These are phyloP conservation scores for Apostasia shenzhenica DNA, from an alignment of 106 monocot species.

Conservation along the genomic window DNA sequence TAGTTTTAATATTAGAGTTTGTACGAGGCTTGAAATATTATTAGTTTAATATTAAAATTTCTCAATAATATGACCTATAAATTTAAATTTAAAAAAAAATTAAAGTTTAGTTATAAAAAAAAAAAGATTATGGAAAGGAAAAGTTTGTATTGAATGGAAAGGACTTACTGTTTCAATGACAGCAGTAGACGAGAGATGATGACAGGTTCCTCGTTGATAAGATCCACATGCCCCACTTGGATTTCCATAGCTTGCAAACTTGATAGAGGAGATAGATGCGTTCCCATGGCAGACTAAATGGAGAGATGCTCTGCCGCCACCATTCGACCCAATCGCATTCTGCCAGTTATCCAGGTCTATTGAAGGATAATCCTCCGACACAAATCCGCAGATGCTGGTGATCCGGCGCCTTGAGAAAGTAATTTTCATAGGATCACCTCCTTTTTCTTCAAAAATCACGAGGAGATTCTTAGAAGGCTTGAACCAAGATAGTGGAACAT, in stretches of 20 bases:
- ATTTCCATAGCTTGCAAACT: slow-evolving; percentile 87
- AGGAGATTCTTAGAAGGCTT: slow-evolving; percentile 60
- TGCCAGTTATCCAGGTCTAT: slow-evolving; percentile 38
- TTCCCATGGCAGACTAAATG: slow-evolving; percentile 49
- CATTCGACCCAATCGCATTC: slow-evolving; percentile 5
- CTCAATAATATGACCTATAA: background rate
- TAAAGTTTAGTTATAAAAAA: background rate
- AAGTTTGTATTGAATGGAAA: background rate
- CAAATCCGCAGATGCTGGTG: slow-evolving; percentile 41
- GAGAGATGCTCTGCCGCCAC: slow-evolving; percentile 20
- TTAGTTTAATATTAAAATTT: background rate
- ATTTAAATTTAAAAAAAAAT: background rate
- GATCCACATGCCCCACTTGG: slow-evolving; percentile 65
- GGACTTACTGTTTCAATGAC: slow-evolving; percentile 59
- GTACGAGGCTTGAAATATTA: too few species aligned
- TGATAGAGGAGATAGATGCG: slow-evolving; percentile 42
- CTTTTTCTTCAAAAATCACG: slow-evolving; percentile 89
- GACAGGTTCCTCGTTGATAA: slow-evolving; percentile 63
- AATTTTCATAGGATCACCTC: slow-evolving; percentile 91
- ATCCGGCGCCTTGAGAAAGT: slow-evolving; percentile 55
- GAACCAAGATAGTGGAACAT: slow-evolving; percentile 97
- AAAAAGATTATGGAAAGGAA: background rate
- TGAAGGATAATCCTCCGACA: slow-evolving; percentile 57
- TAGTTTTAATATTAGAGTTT: too few species aligned
- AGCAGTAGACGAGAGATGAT: slow-evolving; percentile 44